Evolutionary conservation across 2,329 filamentous ascomycete species (phyloP).

Genomic region (Zalaria sp.): DNA sequence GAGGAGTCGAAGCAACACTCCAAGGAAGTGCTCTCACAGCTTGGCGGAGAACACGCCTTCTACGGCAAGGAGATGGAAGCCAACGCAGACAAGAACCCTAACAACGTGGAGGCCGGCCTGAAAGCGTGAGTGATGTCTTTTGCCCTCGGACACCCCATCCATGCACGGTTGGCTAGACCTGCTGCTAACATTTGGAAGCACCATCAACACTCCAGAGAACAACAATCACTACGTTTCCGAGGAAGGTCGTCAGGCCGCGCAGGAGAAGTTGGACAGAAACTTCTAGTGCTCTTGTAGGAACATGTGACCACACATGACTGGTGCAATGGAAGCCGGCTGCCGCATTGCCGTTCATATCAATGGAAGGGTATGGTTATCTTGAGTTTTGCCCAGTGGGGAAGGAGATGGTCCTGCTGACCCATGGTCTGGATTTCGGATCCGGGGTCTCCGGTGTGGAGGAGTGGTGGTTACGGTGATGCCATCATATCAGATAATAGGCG

Average conservation of each 20-base stretch:
- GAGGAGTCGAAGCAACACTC: conserved; percentile 32
- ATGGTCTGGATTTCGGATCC: no score
- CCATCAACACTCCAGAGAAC: conserved; percentile 8
- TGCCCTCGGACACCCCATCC: background rate
- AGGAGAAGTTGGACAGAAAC: conserved; percentile 6
- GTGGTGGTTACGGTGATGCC: no score
- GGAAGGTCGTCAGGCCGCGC: conserved; percentile 5
- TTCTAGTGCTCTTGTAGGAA: no score
- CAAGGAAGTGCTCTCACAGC: conserved; percentile 23
- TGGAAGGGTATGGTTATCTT: no score
- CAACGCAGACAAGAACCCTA: conserved; percentile 24
- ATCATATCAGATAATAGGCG: no score
- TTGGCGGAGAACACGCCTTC: conserved; percentile 30
- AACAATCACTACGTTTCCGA: conserved; percentile 2
- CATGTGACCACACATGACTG: no score
- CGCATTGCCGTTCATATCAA: no score
- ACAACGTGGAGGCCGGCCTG: conserved; percentile 9
- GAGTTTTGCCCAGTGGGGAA: no score
- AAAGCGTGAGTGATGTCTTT: conserved; percentile 7
- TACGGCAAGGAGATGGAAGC: conserved; percentile 26
- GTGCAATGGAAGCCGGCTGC: no score
- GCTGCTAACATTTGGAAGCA: background rate
- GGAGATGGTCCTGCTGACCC: no score
- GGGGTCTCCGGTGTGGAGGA: no score
- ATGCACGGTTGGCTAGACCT: background rate